These are phyloP conservation scores for Colletotrichum filicis DNA, from an alignment of 2,329 filamentous ascomycete species.

Conservation along the genomic window DNA sequence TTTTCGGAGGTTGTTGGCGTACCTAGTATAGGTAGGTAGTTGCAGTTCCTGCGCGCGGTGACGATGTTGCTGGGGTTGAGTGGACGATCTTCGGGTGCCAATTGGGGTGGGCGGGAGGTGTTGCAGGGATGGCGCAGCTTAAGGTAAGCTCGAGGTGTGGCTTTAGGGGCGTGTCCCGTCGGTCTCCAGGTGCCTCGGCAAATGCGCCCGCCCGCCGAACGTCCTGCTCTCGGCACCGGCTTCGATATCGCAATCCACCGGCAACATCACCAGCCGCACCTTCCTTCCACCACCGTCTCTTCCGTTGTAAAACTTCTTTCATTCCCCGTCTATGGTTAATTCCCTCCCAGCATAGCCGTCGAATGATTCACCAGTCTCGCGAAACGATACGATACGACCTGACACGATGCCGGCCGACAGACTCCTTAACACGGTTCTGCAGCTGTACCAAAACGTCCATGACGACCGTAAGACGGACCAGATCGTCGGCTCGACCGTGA, in stretches of 20 bases:
- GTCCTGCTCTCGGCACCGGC: conserved; percentile 21
- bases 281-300: background rate
- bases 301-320: background rate
- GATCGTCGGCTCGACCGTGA: conserved; percentile 73
- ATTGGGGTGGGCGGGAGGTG: background rate
- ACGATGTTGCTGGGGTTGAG: conserved; percentile 21
- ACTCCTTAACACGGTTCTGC: conserved; percentile 73
- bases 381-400: background rate
- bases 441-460: conserved; percentile 66
- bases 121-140: conserved; percentile 30
- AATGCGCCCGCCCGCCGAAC: conserved; percentile 28
- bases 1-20: conserved; percentile 4
- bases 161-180: conserved; percentile 21
- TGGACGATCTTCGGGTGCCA: conserved; percentile 6
- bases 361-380: background rate
- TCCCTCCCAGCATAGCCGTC: background rate
- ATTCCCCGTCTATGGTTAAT: background rate
- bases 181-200: conserved; percentile 42
- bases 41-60: background rate
- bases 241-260: conserved; percentile 6
- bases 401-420: conserved; percentile 72
- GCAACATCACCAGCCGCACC: background rate
- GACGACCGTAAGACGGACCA: conserved; percentile 62
- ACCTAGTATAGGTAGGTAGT: background rate
- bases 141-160: conserved; percentile 25